Percentiles rank a stretch among this genome's conserved stretches.
These are phyloP conservation scores for Heterobasidion occidentale DNA, from an alignment of 1,284 basidiomycete genomes.

Conservation along the genomic window DNA sequence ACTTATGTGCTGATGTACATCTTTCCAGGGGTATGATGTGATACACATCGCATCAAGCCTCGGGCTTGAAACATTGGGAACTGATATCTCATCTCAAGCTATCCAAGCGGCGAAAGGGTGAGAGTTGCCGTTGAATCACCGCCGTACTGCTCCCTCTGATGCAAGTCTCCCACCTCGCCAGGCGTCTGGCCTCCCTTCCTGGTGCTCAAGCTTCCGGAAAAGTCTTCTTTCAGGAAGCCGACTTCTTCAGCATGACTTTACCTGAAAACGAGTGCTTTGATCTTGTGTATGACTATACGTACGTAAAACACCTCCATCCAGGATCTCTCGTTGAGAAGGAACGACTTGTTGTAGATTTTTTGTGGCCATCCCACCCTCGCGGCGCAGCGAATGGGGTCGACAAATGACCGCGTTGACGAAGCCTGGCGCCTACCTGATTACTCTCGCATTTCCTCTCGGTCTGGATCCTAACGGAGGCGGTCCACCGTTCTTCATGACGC, in stretches of 20 bases:
- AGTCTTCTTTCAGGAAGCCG: constrained; percentile 30
- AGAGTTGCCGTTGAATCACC: not conserved
- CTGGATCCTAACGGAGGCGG: constrained; percentile 37
- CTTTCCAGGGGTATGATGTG: not conserved
- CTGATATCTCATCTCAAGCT: not conserved
- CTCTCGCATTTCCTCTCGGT: constrained; percentile 45
- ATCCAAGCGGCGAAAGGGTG: not conserved
- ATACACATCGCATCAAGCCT: not conserved
- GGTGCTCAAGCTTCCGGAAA: constrained; percentile 8
- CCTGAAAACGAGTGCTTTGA: constrained; percentile 38
- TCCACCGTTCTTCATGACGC: constrained; percentile 56
- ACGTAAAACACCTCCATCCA: constrained; percentile 14
- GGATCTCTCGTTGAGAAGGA: not conserved
- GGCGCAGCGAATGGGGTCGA: constrained; percentile 46
- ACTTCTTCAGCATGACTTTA: constrained; percentile 46
- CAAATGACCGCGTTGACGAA: constrained; percentile 49
- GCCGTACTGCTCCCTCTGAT: too few relatives aligned
- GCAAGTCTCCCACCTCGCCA: too few relatives aligned
- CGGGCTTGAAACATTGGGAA: not conserved
- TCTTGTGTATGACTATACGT: constrained; percentile 66
- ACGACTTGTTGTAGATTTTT: constrained; percentile 46
- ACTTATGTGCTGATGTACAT: not conserved
- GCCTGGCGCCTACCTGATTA: constrained; percentile 36
- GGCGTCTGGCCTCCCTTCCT: not conserved
- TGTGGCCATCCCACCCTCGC: constrained; percentile 55